A percentile compares a stretch with the other conserved stretches of the same genome.
Evolutionary conservation across 805 yeast genomes (phyloP).

Genomic region (Zygotorulaspora danielsina): DNA sequence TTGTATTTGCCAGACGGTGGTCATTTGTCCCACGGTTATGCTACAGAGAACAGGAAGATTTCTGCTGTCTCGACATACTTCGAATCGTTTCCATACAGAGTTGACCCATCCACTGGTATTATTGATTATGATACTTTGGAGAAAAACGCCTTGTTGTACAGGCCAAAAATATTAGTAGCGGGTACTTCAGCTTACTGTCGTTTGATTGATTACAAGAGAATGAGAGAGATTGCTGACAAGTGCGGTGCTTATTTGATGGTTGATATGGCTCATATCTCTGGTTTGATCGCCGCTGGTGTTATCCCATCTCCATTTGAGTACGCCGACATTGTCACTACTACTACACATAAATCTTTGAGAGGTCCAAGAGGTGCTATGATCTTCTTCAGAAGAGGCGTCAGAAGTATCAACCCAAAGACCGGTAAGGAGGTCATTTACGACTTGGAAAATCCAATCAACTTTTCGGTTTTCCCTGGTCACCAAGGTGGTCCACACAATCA

Average conservation of each 20-base stretch:
- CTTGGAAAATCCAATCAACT: slow-evolving; percentile 91
- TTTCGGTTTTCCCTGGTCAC: slow-evolving; percentile 99
- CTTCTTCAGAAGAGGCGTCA: slow-evolving; percentile 93
- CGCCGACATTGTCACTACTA: slow-evolving; percentile 96
- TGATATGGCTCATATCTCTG: slow-evolving; percentile 99
- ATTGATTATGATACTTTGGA: slow-evolving; percentile 96
- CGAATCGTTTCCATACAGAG: slow-evolving; percentile 98
- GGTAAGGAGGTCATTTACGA: slow-evolving; percentile 91
- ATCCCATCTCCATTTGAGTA: slow-evolving; percentile 95
- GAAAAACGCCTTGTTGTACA: slow-evolving; percentile 81
- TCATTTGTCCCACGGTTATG: slow-evolving; percentile 97
- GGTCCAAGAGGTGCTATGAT: slow-evolving; percentile 99
- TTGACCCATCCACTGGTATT: slow-evolving; percentile 83
- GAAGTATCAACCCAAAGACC: slow-evolving; percentile 79
- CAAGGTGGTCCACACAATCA: slow-evolving; percentile 99
- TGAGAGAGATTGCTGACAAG: slow-evolving; percentile 93
- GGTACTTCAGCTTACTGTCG: slow-evolving; percentile 99
- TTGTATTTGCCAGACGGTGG: slow-evolving; percentile 98
- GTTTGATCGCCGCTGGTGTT: slow-evolving; percentile 92
- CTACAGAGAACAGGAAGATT: slow-evolving; percentile 87
- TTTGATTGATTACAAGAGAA: slow-evolving; percentile 91
- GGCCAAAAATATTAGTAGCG: slow-evolving; percentile 95
- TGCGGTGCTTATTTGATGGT: slow-evolving; percentile 95
- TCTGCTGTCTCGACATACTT: slow-evolving; percentile 94
- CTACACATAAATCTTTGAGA: slow-evolving; percentile 97